A percentile compares a stretch with the other conserved stretches of the same genome.
These are phyloP conservation scores for Strobilomyces dryophilus DNA, from an alignment of 768 basidiomycete genomes.

Conservation along the genomic window DNA sequence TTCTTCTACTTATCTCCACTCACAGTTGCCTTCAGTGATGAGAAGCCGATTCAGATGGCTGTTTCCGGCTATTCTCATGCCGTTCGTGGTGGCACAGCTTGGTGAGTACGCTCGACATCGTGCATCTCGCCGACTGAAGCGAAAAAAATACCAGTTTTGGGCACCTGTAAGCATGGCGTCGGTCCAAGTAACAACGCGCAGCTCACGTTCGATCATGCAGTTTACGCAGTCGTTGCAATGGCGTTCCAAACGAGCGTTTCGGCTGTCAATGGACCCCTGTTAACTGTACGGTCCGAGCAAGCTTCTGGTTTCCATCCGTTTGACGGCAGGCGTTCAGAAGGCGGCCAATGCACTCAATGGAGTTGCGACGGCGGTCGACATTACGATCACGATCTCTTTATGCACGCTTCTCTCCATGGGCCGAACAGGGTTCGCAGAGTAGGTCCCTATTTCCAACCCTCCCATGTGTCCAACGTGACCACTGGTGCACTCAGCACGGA, in stretches of 20 bases:
- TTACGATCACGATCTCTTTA: constrained; percentile 19
- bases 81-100: constrained; percentile 17
- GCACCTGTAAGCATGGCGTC: constrained; percentile 6
- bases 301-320: neutral
- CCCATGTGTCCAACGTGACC: neutral
- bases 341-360: constrained; percentile 12
- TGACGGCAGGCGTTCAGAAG: constrained; percentile 13
- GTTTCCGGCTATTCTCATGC: constrained; percentile 13
- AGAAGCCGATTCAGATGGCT: constrained; percentile 16
- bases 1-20: neutral
- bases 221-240: constrained; percentile 15
- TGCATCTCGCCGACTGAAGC: neutral
- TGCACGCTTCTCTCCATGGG: constrained; percentile 22
- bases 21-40: constrained; percentile 7
- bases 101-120: constrained; percentile 3
- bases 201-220: constrained; percentile 10
- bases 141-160: constrained; percentile 10
- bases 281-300: constrained; percentile 10
- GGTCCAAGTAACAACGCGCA: neutral
- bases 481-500: constrained; percentile 22
- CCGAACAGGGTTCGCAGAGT: constrained; percentile 23
- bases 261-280: constrained; percentile 15
- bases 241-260: constrained; percentile 11
- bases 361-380: constrained; percentile 12
- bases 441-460: neutral